Evolutionary conservation across 192 early-diverging fungal species (phyloP).

Genomic region (Bifiguratus adelaidae): DNA sequence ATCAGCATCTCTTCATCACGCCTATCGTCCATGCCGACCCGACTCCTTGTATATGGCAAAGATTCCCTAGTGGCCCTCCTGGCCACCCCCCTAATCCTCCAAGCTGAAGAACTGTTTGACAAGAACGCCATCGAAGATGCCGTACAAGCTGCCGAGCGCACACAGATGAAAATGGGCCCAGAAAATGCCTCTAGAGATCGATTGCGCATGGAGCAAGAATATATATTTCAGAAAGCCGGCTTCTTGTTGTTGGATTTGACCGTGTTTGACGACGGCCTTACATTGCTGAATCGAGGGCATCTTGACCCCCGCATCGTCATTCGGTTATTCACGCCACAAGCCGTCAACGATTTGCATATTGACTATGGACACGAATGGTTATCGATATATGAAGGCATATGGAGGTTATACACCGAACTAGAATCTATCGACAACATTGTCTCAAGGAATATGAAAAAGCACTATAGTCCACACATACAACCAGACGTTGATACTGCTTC

Average conservation of each 20-base stretch:
- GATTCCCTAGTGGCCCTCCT: conserved; percentile 48
- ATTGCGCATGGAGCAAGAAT: conserved; percentile 36
- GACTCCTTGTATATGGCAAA: conserved; percentile 42
- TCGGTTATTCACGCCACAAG: conserved; percentile 30
- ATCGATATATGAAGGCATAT: conserved; percentile 30
- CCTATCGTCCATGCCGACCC: conserved; percentile 27
- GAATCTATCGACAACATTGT: conserved; percentile 36
- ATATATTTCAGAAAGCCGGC: conserved; percentile 56
- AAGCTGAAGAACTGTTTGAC: conserved; percentile 48
- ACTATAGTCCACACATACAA: conserved; percentile 25
- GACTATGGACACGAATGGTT: conserved; percentile 10
- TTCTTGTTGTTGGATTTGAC: conserved; percentile 48
- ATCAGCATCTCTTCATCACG: conserved; percentile 1
- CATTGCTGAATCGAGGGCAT: conserved; percentile 46
- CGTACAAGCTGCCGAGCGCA: conserved; percentile 42
- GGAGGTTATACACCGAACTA: conserved; percentile 12
- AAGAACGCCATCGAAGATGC: conserved; percentile 45
- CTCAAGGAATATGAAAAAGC: conserved; percentile 13
- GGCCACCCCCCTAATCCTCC: conserved; percentile 43
- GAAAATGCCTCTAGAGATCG: conserved; percentile 34
- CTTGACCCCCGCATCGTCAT: conserved; percentile 49
- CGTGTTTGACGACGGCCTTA: conserved; percentile 56
- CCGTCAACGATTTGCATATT: conserved; percentile 10
- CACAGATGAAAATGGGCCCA: conserved; percentile 20
- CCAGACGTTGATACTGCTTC: conserved; percentile 29